Base-by-base conservation (phyloP, 495 filamentous ascomycete species). In the Penicillium longicatenatum region DNA sequence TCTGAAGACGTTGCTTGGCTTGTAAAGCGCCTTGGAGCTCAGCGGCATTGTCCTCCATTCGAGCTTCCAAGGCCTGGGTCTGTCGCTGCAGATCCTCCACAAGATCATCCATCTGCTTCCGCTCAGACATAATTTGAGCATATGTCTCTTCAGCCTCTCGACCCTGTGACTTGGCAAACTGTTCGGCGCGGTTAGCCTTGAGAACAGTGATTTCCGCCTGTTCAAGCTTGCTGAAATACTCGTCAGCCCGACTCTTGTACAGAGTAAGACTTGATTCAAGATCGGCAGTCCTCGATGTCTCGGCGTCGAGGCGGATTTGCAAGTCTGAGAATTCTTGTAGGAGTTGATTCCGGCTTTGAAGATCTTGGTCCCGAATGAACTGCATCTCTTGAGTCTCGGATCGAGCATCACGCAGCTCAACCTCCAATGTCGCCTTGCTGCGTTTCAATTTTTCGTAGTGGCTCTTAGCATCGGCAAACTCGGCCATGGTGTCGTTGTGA, bases 221-320 rank as follows among this genome's bases (percentile, higher is more conserved):
- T 69, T 98, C 94, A 17, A 98, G 87, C 74, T 96, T 97, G 79
- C 84, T 91, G 76, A 97, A 98, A 65, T 98, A 98, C 68, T 98
- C 94, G 68, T 98, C 92, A 1, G 93, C 89, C 26, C 94, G 88
- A 44, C 84, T 85, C 82, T 96, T 98, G 81, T 98, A 98, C 24
- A 97, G 75, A 57, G 83, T 88, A 14, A 97, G 79, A 66, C 87
- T 96, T 12, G 92, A 89, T 16, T 84, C 84, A 17, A 96, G 84
- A 66, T 98, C 94, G 17, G 86, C 86, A 35, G 90, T 82, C 73
- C 90, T 92, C 2, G 92, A 96, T 3, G 84, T 82, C 75, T 98
- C 94, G 11, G 87, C 86, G 65, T 98, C 94, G 44, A 98, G 81
- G 44, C 92, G 84, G 62, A 98, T 97, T 65, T 97, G 95, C 19